Conservation (phyloP, 192 early-diverging fungal genomes). For the Coemansia sp. region DNA sequence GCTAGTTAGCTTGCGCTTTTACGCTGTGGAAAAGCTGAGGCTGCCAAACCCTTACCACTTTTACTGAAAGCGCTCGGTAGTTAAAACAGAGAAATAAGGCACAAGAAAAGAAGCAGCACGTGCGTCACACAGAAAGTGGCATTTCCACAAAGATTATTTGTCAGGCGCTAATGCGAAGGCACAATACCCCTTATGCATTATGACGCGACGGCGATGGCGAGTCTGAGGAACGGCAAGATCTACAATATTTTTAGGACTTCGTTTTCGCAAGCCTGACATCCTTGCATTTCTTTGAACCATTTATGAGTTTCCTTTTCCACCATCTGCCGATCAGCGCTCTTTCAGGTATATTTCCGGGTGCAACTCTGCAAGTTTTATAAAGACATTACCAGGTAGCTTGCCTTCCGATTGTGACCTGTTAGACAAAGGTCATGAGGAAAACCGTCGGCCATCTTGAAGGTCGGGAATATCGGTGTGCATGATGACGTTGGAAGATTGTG, state of each 20-base stretch:
- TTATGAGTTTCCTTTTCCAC: not conserved
- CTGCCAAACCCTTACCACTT: not conserved
- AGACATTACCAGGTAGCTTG: not conserved
- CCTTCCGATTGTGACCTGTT: too few relatives aligned
- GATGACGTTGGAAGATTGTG: not conserved
- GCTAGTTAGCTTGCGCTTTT: too few relatives aligned
- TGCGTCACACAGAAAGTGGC: not conserved
- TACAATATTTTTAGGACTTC: not conserved
- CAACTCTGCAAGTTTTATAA: not conserved
- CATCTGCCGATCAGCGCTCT: not conserved
- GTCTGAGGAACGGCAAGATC: not conserved
- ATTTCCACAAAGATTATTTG: not conserved
- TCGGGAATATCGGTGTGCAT: not conserved
- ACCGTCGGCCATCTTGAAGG: not conserved
- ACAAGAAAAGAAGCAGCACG: not conserved
- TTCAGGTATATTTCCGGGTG: not conserved
- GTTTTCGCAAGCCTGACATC: too few relatives aligned
- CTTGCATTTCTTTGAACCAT: not conserved
- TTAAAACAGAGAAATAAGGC: too few relatives aligned
- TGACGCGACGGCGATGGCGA: not conserved
- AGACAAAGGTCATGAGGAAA: not conserved
- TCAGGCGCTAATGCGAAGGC: not conserved
- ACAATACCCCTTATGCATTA: not conserved
- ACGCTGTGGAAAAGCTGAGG: too few relatives aligned
- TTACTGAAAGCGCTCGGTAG: not conserved